phyloP scores from a whole-genome alignment of 352 stramenopile species.

The Phytophthora tentaculata region DNA sequence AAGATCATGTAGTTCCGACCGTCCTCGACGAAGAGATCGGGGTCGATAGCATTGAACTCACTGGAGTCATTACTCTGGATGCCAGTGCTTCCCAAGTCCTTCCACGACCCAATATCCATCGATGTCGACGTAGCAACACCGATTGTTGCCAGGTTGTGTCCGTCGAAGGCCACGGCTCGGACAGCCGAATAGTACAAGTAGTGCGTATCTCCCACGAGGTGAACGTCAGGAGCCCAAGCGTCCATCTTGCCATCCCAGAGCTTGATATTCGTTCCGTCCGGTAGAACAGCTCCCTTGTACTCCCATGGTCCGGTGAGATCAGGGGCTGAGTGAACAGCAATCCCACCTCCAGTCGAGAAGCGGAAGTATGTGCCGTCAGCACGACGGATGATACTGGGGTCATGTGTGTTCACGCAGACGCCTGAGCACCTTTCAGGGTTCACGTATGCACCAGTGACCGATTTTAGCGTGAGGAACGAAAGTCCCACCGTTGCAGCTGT shows the following conservation, averaged over 20 bases:
- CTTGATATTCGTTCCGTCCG: slow-evolving; percentile 35
- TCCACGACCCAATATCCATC: slow-evolving; percentile 33
- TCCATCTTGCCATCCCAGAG: slow-evolving; percentile 34
- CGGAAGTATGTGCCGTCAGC: slow-evolving; percentile 37
- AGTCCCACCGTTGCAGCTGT: slow-evolving; percentile 6
- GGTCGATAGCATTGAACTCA: slow-evolving; percentile 36
- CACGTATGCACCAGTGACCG: slow-evolving; percentile 9
- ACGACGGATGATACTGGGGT: slow-evolving; percentile 35
- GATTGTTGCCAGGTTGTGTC: slow-evolving; percentile 28
- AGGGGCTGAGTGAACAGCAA: slow-evolving; percentile 26
- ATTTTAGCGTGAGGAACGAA: slow-evolving; percentile 6
- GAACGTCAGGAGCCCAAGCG: slow-evolving; percentile 25
- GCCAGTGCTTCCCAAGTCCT: slow-evolving; percentile 23
- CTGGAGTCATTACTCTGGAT: slow-evolving; percentile 27
- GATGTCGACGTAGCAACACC: slow-evolving; percentile 24
- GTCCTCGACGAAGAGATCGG: slow-evolving; percentile 24
- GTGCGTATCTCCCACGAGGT: slow-evolving; percentile 34
- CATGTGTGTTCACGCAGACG: slow-evolving; percentile 32
- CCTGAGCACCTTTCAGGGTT: slow-evolving; percentile 22
- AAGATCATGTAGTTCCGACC: slow-evolving; percentile 31
- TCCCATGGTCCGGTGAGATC: slow-evolving; percentile 26
- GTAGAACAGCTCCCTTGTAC: slow-evolving; percentile 29
- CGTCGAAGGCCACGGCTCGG: slow-evolving; percentile 16
- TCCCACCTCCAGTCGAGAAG: slow-evolving; percentile 31
- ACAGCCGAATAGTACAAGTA: slow-evolving; percentile 39